A percentile compares a stretch with the other conserved stretches of the same genome.
Conservation (phyloP, 73 alveolate species). For the Symbiodinium natans region DNA sequence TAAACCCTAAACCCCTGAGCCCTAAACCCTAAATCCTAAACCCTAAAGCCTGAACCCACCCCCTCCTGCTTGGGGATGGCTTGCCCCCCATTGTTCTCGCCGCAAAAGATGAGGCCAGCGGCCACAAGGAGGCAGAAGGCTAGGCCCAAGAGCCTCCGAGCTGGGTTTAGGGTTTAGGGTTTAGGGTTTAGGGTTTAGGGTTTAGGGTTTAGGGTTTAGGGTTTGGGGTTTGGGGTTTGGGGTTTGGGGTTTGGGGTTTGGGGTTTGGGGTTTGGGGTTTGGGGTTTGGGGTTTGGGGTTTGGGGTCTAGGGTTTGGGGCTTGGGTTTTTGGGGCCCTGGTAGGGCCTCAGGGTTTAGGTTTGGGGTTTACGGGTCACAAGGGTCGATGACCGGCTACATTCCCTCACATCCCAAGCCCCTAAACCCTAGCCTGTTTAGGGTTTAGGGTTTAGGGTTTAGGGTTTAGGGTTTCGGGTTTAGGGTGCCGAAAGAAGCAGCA, state of each 20-base stretch:
- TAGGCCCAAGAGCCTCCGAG: conserved; percentile 18
- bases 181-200: neutral
- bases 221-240: neutral
- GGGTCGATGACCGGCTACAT: too few species aligned
- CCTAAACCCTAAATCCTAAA: neutral
- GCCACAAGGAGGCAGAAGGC: conserved; percentile 55
- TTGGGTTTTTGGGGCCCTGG: too few species aligned
- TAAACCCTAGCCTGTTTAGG: too few species aligned
- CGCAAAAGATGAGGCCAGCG: conserved; percentile 48
- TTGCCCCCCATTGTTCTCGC: conserved; percentile 74
- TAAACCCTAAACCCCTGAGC: neutral
- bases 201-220: neutral
- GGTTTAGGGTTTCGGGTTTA: neutral
- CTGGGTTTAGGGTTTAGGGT: neutral
- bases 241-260: neutral
- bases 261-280: neutral
- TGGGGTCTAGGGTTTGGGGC: neutral
- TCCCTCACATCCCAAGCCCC: too few species aligned
- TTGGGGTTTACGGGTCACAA: too few species aligned
- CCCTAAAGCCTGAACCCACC: neutral
- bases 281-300: neutral
- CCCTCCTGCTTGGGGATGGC: conserved; percentile 81
- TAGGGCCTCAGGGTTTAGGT: neutral
- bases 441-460: neutral
- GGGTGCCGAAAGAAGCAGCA: neutral